These are phyloP conservation scores for Yamagishiella unicocca DNA, from an alignment of 139 green algal species.

Conservation along the genomic window DNA sequence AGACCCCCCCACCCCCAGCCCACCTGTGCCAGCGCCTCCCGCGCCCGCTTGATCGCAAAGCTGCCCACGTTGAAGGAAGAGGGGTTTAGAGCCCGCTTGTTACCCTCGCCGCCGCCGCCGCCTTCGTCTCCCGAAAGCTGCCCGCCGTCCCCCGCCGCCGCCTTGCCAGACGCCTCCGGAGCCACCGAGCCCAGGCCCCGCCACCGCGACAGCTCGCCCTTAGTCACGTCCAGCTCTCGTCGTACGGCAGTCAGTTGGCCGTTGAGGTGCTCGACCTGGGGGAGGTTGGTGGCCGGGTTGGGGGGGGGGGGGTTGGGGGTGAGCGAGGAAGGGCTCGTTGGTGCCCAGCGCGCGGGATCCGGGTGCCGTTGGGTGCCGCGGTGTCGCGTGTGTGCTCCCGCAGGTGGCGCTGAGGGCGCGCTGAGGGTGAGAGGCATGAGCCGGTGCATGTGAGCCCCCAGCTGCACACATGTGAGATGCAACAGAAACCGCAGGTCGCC, in stretches of 20 bases:
- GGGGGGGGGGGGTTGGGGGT: background rate
- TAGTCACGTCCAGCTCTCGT: constrained; percentile 15
- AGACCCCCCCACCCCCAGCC: too few relatives aligned
- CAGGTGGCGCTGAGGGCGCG: too few relatives aligned
- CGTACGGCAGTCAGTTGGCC: background rate
- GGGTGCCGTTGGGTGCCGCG: too few relatives aligned
- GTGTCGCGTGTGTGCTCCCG: too few relatives aligned
- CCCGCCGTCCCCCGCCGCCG: background rate
- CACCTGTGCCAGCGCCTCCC: constrained; percentile 43
- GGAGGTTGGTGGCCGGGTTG: background rate
- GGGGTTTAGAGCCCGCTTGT: background rate
- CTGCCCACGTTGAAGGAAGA: constrained; percentile 29
- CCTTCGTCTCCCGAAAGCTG: background rate
- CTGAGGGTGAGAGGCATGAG: too few relatives aligned
- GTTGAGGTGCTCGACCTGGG: constrained; percentile 13
- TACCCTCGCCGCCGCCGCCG: background rate
- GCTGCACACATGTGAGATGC: too few relatives aligned
- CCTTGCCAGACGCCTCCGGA: background rate
- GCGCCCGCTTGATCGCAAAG: constrained; percentile 36
- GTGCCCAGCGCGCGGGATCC: too few relatives aligned
- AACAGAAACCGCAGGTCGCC: too few relatives aligned
- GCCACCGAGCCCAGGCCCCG: constrained; percentile 37
- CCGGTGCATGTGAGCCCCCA: too few relatives aligned
- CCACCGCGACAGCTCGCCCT: constrained; percentile 35
- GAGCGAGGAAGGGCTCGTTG: background rate